Evolutionary conservation across 2,329 filamentous ascomycete species (phyloP).

Genomic region (Hypoxylon sp.): DNA sequence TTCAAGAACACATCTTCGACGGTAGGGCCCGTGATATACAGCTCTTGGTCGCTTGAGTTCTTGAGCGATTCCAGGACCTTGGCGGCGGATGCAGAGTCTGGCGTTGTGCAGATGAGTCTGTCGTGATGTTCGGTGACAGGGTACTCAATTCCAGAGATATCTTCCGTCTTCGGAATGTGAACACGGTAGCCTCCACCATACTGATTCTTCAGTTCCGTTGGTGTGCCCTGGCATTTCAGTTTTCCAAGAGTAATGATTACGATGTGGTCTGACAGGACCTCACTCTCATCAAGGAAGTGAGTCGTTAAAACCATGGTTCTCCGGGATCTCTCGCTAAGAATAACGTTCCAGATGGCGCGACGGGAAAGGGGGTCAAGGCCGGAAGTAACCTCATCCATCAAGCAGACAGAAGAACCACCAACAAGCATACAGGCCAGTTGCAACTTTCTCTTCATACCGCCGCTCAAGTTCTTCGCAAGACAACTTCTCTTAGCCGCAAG

Average conservation of each 20-base stretch:
- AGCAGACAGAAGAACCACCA: constrained; percentile 79
- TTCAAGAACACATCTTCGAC: constrained; percentile 79
- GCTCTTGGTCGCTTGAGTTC: constrained; percentile 67
- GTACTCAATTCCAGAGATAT: constrained; percentile 43
- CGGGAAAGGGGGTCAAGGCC: constrained; percentile 81
- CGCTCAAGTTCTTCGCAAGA: constrained; percentile 75
- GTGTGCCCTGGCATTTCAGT: constrained; percentile 52
- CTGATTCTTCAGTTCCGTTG: constrained; percentile 51
- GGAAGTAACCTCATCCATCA: constrained; percentile 79
- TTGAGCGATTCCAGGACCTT: constrained; percentile 69
- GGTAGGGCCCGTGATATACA: constrained; percentile 75
- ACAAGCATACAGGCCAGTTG: constrained; percentile 86
- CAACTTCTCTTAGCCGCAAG: constrained; percentile 74
- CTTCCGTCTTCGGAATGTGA: constrained; percentile 49
- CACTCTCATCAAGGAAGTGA: constrained; percentile 53
- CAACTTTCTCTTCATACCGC: constrained; percentile 82
- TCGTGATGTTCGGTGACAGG: constrained; percentile 58
- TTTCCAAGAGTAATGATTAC: constrained; percentile 51
- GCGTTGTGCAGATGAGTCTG: constrained; percentile 69
- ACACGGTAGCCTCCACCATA: constrained; percentile 54
- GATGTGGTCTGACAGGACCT: constrained; percentile 51
- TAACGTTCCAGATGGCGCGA: constrained; percentile 52
- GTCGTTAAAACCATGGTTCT: constrained; percentile 51
- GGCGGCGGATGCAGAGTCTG: constrained; percentile 68
- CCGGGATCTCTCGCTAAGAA: constrained; percentile 48